A percentile compares a stretch with the other conserved stretches of the same genome.
Evolutionary conservation across 805 yeast genomes (phyloP).

Genomic region (Cyberlindnera mississippiensis): DNA sequence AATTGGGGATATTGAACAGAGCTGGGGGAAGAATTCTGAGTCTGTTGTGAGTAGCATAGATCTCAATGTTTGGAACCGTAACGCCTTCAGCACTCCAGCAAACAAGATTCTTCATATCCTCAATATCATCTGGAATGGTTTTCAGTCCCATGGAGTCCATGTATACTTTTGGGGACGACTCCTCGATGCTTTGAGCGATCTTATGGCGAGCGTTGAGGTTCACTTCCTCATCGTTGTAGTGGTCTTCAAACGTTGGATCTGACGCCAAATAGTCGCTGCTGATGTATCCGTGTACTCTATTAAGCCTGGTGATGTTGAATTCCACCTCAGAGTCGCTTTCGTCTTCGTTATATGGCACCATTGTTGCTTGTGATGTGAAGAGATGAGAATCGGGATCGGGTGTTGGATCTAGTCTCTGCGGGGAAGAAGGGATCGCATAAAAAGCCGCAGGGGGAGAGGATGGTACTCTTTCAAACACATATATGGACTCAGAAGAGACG

Average conservation of each 20-base stretch:
- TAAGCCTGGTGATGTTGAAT: constrained; percentile 24
- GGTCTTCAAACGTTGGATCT: constrained; percentile 18
- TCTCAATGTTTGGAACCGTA: constrained; percentile 37
- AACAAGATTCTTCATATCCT: constrained; percentile 54
- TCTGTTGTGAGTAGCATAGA: constrained; percentile 49
- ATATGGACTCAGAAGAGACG: constrained; percentile 24
- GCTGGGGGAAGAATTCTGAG: constrained; percentile 45
- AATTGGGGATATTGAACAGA: constrained; percentile 44
- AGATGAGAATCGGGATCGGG: constrained; percentile 1
- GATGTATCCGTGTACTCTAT: constrained; percentile 23
- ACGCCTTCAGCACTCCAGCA: constrained; percentile 35
- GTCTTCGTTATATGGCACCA: constrained; percentile 11
- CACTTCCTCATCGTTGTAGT: constrained; percentile 15
- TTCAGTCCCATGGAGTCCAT: constrained; percentile 45
- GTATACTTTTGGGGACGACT: constrained; percentile 39
- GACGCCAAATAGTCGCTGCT: constrained; percentile 21
- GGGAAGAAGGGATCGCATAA: constrained; percentile 17
- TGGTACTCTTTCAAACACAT: constrained; percentile 21
- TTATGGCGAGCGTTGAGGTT: constrained; percentile 34
- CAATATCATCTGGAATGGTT: constrained; percentile 53
- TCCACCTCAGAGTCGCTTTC: constrained; percentile 21
- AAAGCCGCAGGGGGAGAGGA: constrained; percentile 26
- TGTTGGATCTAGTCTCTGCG: constrained; percentile 6
- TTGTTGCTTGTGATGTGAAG: constrained; percentile 24
- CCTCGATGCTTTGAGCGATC: constrained; percentile 46